Conservation (phyloP, 768 basidiomycete genomes). For the Trametes cingulata region DNA sequence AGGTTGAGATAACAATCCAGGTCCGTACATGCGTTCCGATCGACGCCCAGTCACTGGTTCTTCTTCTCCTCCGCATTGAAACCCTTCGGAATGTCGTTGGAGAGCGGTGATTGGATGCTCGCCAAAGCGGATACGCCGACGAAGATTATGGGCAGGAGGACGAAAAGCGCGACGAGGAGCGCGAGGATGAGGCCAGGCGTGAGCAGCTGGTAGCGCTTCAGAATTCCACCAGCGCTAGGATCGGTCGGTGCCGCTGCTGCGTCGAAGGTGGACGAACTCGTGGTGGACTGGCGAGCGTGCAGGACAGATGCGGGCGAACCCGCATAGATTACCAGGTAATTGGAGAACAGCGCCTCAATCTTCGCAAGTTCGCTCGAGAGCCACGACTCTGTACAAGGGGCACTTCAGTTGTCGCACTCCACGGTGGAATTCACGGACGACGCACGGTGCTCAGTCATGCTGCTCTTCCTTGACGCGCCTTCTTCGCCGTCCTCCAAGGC, state of each 20-base stretch:
- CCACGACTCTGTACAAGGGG: slow-evolving; percentile 19
- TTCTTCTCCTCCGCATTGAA: slow-evolving; percentile 74
- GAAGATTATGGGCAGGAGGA: slow-evolving; percentile 66
- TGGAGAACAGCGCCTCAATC: slow-evolving; percentile 51
- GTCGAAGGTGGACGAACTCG: slow-evolving; percentile 11
- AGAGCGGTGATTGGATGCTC: slow-evolving; percentile 71
- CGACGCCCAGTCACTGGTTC: slow-evolving; percentile 52
- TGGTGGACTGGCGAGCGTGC: slow-evolving; percentile 42
- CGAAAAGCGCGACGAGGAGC: slow-evolving; percentile 64
- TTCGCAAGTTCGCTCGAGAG: slow-evolving; percentile 46
- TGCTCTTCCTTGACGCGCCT: slow-evolving; percentile 43
- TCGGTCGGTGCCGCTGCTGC: slow-evolving; percentile 29
- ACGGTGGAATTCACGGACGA: background rate
- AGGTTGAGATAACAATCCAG: slow-evolving; percentile 11
- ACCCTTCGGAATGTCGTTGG: slow-evolving; percentile 63
- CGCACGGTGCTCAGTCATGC: slow-evolving; percentile 57
- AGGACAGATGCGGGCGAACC: slow-evolving; percentile 47
- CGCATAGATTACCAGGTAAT: slow-evolving; percentile 66
- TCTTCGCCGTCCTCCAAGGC: slow-evolving; percentile 40
- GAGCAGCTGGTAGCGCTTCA: slow-evolving; percentile 74
- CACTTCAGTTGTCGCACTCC: background rate
- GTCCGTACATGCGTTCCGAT: slow-evolving; percentile 1
- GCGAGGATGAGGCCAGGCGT: slow-evolving; percentile 71
- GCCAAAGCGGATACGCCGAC: slow-evolving; percentile 66
- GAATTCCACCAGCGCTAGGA: slow-evolving; percentile 56